These are phyloP conservation scores for Pestalotiopsis sp. DNA, from an alignment of 2,329 filamentous ascomycete species.

Conservation along the genomic window DNA sequence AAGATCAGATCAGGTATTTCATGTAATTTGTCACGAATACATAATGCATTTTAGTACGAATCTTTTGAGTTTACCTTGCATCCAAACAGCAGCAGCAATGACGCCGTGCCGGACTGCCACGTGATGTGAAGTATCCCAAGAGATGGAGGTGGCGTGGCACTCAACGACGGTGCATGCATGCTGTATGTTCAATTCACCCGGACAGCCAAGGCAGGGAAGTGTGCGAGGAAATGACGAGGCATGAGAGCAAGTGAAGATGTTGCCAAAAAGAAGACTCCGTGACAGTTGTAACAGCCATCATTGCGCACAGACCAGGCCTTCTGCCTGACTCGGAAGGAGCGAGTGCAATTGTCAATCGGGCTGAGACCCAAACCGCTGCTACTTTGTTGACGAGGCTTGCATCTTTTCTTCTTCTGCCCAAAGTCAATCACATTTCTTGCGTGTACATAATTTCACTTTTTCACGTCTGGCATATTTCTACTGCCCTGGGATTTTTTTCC, in stretches of 20 bases:
- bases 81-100: no score
- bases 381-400: neutral
- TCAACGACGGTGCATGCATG: no score
- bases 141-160: no score
- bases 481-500: neutral
- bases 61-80: neutral
- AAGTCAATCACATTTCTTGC: no score
- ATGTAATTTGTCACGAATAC: slow-evolving; percentile 12
- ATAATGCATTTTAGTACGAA: slow-evolving; percentile 11
- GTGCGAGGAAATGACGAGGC: no score
- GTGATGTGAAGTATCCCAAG: no score
- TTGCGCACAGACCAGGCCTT: neutral
- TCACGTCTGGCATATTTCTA: neutral
- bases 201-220: no score
- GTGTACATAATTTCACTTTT: no score
- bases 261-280: no score
- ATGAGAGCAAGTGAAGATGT: no score
- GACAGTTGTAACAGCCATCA: neutral
- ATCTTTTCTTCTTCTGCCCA: neutral
- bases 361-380: slow-evolving; percentile 1
- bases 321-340: neutral
- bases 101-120: no score
- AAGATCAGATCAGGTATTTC: slow-evolving; percentile 2
- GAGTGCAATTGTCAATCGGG: neutral
- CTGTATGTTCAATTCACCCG: no score